These are phyloP conservation scores for Microdochium nivale DNA, from an alignment of 2,329 filamentous ascomycete species.

Conservation along the genomic window DNA sequence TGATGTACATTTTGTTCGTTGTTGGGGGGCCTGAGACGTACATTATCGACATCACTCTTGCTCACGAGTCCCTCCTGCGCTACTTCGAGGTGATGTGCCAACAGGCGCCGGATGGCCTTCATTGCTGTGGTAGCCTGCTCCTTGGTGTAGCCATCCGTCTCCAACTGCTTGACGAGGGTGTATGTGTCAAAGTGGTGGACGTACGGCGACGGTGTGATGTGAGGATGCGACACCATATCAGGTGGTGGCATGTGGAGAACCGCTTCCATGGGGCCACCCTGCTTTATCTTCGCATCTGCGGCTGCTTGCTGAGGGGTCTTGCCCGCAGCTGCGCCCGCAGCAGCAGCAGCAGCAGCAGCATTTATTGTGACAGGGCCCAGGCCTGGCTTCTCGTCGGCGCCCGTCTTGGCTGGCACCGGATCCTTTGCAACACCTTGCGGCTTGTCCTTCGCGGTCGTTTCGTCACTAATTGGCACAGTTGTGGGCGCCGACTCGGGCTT, in stretches of 20 bases:
- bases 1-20: too few species aligned
- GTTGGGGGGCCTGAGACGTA: conserved; percentile 5
- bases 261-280: conserved; percentile 39
- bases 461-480: not conserved
- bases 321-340: conserved; percentile 7
- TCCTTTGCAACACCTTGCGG: conserved; percentile 3
- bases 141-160: conserved; percentile 60
- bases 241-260: conserved; percentile 32
- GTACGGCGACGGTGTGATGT: conserved; percentile 68
- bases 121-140: conserved; percentile 77
- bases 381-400: conserved; percentile 2
- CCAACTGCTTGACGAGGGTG: conserved; percentile 73
- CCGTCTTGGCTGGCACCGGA: not conserved
- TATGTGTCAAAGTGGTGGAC: conserved; percentile 97
- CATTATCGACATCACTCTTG: conserved; percentile 89
- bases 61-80: conserved; percentile 75
- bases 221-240: conserved; percentile 32
- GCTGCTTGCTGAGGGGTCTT: conserved; percentile 20
- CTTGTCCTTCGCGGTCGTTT: conserved; percentile 4
- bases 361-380: conserved; percentile 1
- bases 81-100: conserved; percentile 72
- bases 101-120: conserved; percentile 76
- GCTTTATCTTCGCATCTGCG: conserved; percentile 27
- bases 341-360: conserved; percentile 4
- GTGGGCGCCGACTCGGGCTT: not conserved